phyloP scores from a whole-genome alignment of 129 eudicot species.

The Flaveria sonorensis region DNA sequence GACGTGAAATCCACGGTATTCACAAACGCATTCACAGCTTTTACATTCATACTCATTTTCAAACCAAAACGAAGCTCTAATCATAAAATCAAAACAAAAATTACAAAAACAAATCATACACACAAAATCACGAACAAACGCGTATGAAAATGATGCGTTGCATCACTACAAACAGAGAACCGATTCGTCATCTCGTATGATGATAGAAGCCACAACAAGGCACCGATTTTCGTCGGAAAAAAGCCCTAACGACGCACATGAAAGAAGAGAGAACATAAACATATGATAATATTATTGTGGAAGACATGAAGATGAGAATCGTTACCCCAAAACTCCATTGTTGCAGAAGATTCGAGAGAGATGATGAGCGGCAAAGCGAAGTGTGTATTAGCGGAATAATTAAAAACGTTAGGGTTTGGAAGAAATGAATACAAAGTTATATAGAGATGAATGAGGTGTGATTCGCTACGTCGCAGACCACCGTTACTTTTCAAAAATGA shows the following conservation, averaged over 20 bases:
- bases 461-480: conserved; percentile 40
- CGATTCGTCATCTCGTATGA: not conserved
- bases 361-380: conserved; percentile 37
- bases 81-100: not conserved
- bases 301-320: not conserved
- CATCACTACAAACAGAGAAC: not conserved
- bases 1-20: too few species aligned
- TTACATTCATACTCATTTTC: not conserved
- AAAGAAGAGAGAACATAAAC: not conserved
- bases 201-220: not conserved
- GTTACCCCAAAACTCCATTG: conserved; percentile 86
- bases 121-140: not conserved
- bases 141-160: not conserved
- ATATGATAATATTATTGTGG: not conserved
- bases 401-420: conserved; percentile 32
- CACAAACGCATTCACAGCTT: not conserved
- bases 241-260: not conserved
- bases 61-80: not conserved
- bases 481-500: conserved; percentile 20
- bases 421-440: conserved; percentile 28
- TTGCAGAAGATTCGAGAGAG: conserved; percentile 29
- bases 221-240: not conserved
- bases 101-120: not conserved
- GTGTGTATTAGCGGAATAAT: conserved; percentile 21
- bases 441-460: conserved; percentile 37